Evolutionary conservation across 345 rosid genomes (phyloP).

Genomic region (Melaleuca alternifolia): DNA sequence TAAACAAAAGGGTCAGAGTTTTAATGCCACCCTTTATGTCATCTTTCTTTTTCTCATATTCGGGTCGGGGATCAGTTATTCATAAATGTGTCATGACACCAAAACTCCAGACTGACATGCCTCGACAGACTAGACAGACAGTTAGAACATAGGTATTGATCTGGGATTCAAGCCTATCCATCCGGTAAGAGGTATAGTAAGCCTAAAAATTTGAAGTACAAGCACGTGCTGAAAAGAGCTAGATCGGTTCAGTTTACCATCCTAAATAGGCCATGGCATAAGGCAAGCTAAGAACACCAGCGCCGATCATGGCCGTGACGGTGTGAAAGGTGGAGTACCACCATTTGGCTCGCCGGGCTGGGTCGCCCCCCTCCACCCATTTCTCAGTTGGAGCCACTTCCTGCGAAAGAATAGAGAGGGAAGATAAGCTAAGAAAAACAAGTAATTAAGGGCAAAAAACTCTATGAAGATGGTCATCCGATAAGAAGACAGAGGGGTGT

Average conservation of each 20-base stretch:
- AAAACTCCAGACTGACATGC: not conserved
- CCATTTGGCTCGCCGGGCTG: conserved; percentile 78
- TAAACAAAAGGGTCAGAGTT: not conserved
- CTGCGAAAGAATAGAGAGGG: not conserved
- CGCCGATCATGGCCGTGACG: conserved; percentile 97
- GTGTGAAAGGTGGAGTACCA: conserved; percentile 94
- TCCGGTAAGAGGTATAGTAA: not conserved
- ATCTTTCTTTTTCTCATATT: not conserved
- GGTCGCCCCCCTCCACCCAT: conserved; percentile 51
- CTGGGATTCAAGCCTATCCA: not conserved
- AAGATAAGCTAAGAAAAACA: not conserved
- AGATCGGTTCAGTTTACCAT: conserved; percentile 34
- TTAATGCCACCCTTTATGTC: not conserved
- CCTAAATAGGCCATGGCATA: conserved; percentile 97
- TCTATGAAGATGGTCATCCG: not conserved
- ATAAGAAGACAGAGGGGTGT: not conserved
- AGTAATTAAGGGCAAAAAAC: not conserved
- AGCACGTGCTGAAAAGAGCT: not conserved
- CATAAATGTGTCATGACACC: not conserved
- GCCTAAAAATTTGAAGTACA: not conserved
- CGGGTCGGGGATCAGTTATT: not conserved
- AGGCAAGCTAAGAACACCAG: conserved; percentile 92
- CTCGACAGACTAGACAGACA: not conserved
- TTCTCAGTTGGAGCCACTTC: conserved; percentile 19
- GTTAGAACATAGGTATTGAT: not conserved